Base-by-base conservation (phyloP, 2,329 filamentous ascomycete species). In the Cladosporium cucumerinum region DNA sequence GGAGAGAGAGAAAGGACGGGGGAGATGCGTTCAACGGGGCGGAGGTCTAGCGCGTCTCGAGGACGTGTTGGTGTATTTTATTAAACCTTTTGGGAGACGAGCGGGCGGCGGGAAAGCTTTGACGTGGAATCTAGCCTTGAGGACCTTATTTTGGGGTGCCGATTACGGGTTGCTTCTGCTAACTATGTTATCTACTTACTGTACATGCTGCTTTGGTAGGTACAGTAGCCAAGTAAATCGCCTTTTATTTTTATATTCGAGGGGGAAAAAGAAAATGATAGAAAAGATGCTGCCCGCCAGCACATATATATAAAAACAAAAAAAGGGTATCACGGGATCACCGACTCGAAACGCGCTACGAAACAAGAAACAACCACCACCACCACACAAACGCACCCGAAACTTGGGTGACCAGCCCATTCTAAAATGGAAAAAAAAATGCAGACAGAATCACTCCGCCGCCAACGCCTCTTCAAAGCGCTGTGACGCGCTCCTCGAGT, bases 301-400 rank as follows among this genome's bases (percentile, higher is more conserved):
- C 60, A 51, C 30, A 34, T 34, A 5, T 49, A 51, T 21, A 34
- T 34, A 5, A 12, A 32, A 32, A 34, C 2, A n/a, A 5, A n/a
- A 23, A 46, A 46, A 51, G 59, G 60, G 60, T 62, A 62, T 62
- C 60, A 62, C 49, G 59, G 46, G 59, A 62, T 39, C 23, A 62
- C 34, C 46, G 34, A 51, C 43, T 51, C 58, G 46, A 52, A 61
- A 61, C 30, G 46, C 49, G 49, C 60, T 46, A 43, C 60, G 34
- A 30, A 55, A 52, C 46, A 36, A 43, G n/a, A 16, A 28, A 21
- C 32, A 5, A 43, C 36, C 36, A 43, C 16, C 18, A 39, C 36
- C 7, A 28, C 26, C 26, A 30, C 34, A n/a, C n/a, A n/a, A n/a
- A n/a, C n/a, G n/a, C 34, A 39, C 16, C 14, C 34, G 34, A 39